Percentiles rank a stretch among this genome's conserved stretches.
These are phyloP conservation scores for Euphorbia peplus DNA, from an alignment of 345 rosid genomes.

Conservation along the genomic window DNA sequence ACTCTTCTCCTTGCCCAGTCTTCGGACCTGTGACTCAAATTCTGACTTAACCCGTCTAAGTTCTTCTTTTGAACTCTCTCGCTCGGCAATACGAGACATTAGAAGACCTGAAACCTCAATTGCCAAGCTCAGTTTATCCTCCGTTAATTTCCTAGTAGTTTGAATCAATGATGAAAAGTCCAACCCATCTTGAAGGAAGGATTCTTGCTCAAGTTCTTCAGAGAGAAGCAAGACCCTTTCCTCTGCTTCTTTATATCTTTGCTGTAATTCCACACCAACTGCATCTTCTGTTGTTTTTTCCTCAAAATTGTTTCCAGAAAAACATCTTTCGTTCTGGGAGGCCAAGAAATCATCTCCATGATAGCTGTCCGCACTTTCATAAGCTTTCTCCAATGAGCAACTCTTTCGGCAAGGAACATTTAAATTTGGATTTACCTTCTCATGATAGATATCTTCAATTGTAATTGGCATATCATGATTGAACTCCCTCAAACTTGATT, in stretches of 20 bases:
- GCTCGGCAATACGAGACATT: constrained; percentile 59
- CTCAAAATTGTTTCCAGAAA: constrained; percentile 26
- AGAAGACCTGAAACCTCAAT: constrained; percentile 63
- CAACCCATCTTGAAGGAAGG: constrained; percentile 47
- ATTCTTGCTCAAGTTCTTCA: constrained; percentile 65
- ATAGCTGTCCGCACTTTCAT: constrained; percentile 33
- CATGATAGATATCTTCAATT: constrained; percentile 68
- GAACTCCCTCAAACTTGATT: constrained; percentile 43
- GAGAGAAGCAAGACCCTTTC: constrained; percentile 63
- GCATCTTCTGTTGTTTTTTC: constrained; percentile 44
- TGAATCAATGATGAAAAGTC: constrained; percentile 63
- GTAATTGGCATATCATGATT: constrained; percentile 62
- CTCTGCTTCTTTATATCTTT: constrained; percentile 67
- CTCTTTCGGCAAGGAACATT: constrained; percentile 41
- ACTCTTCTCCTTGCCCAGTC: constrained; percentile 70
- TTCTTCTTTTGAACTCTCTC: constrained; percentile 61
- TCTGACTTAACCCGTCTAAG: constrained; percentile 54
- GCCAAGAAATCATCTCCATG: constrained; percentile 35
- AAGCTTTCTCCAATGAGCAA: constrained; percentile 42
- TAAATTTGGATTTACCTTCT: constrained; percentile 40
- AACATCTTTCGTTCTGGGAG: constrained; percentile 30
- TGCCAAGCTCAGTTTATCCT: constrained; percentile 74
- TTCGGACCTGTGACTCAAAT: constrained; percentile 45
- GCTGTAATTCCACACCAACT: constrained; percentile 49
- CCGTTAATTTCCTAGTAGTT: constrained; percentile 47